Evolutionary conservation across 2,329 filamentous ascomycete species (phyloP).

Genomic region (Nigrospora osmanthi): DNA sequence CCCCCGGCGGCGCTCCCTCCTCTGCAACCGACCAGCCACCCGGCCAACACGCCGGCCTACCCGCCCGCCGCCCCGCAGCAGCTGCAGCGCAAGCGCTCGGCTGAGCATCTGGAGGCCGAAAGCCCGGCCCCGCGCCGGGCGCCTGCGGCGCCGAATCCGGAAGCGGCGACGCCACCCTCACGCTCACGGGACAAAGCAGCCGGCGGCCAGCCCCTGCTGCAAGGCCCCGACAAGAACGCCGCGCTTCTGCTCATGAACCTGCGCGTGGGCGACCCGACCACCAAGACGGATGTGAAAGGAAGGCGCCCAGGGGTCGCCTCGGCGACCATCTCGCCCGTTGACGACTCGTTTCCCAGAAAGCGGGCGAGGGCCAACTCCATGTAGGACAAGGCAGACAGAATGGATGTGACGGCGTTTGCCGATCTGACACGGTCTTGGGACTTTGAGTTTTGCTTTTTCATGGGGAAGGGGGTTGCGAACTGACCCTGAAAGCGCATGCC

Average conservation of each 20-base stretch:
- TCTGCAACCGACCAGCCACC: background rate
- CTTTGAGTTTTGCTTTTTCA: too few relatives aligned
- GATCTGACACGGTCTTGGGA: too few relatives aligned
- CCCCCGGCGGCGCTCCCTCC: slow-evolving; percentile 1
- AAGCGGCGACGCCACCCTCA: background rate
- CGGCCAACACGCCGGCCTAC: too few relatives aligned
- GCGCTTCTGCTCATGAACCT: slow-evolving; percentile 40
- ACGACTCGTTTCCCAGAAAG: slow-evolving; percentile 24
- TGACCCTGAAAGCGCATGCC: too few relatives aligned
- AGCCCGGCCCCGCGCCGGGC: slow-evolving; percentile 11
- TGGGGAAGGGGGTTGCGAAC: too few relatives aligned
- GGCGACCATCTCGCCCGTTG: slow-evolving; percentile 12
- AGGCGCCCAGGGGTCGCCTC: slow-evolving; percentile 7
- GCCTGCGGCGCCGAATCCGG: slow-evolving; percentile 4
- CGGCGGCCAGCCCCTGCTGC: background rate
- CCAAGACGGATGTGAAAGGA: slow-evolving; percentile 1
- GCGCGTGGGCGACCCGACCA: slow-evolving; percentile 27
- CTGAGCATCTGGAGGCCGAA: slow-evolving; percentile 18
- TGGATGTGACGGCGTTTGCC: too few relatives aligned
- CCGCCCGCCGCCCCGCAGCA: background rate
- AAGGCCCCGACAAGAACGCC: slow-evolving; percentile 33
- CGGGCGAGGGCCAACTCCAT: slow-evolving; percentile 31
- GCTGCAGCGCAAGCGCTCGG: slow-evolving; percentile 16
- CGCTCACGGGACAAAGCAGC: background rate
- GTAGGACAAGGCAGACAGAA: slow-evolving; percentile 8